A percentile compares a stretch with the other conserved stretches of the same genome.
phyloP scores from a whole-genome alignment of 2,329 filamentous ascomycete species.

The Colletotrichum sp. region DNA sequence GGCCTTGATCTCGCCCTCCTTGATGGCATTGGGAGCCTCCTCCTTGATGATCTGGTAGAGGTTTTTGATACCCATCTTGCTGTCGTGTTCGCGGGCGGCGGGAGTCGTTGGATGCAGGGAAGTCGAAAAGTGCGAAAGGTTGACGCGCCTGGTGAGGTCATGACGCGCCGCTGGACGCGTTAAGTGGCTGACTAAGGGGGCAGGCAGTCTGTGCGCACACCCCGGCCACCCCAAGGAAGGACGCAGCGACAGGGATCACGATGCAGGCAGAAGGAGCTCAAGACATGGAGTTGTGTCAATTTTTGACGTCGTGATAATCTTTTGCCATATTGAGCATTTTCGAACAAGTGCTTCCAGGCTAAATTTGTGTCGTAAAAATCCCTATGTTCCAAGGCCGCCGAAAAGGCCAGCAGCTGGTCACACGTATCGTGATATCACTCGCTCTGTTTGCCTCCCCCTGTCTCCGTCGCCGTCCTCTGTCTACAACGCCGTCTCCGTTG shows the following conservation, averaged over 20 bases:
- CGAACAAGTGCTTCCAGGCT: not conserved
- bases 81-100: not conserved
- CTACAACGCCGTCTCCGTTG: too few species aligned
- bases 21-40: conserved; percentile 93
- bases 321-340: not conserved
- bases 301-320: not conserved
- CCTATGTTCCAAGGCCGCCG: not conserved
- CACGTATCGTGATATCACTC: not conserved
- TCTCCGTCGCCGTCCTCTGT: too few species aligned
- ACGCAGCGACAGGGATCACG: not conserved
- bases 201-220: not conserved
- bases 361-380: not conserved
- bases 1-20: conserved; percentile 97
- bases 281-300: not conserved
- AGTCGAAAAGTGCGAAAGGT: not conserved
- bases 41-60: conserved; percentile 86
- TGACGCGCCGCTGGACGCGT: not conserved
- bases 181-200: not conserved
- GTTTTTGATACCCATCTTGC: conserved; percentile 70
- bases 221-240: not conserved
- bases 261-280: not conserved
- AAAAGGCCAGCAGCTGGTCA: not conserved
- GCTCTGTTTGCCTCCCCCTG: not conserved
- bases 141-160: not conserved
- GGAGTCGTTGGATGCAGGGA: not conserved